Percentiles rank a stretch among this genome's conserved stretches.
These are phyloP conservation scores for Debaryomycetaceae sp. DNA, from an alignment of 1,139 yeast species.

Conservation along the genomic window DNA sequence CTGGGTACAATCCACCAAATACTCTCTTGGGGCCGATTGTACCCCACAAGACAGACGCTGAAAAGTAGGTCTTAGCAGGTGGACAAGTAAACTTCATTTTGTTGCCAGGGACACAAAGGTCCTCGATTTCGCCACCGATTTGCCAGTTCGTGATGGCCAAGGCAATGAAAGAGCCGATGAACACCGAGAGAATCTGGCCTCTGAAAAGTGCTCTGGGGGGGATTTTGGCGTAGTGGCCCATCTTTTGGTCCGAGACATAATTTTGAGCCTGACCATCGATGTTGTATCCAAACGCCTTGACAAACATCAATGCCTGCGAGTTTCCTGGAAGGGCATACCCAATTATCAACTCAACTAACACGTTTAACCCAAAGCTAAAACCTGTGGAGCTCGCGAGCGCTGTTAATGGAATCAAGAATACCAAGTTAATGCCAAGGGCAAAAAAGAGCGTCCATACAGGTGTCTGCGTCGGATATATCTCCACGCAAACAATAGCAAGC, in stretches of 20 bases:
- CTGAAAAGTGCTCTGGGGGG: conserved; percentile 62
- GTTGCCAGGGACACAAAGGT: conserved; percentile 38
- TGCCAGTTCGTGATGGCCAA: conserved; percentile 55
- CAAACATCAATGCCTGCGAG: conserved; percentile 51
- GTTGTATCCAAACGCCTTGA: conserved; percentile 53
- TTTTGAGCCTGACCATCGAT: conserved; percentile 54
- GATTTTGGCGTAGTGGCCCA: conserved; percentile 53
- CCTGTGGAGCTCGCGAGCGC: conserved; percentile 48
- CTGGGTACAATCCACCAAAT: conserved; percentile 46
- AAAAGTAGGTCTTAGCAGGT: conserved; percentile 42
- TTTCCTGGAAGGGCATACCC: conserved; percentile 60
- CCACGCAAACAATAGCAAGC: conserved; percentile 45
- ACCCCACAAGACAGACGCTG: conserved; percentile 56
- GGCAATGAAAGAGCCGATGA: conserved; percentile 42
- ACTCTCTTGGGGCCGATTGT: conserved; percentile 59
- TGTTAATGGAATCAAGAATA: conserved; percentile 49
- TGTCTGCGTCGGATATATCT: conserved; percentile 44
- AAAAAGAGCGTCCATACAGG: conserved; percentile 59
- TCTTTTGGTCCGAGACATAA: conserved; percentile 47
- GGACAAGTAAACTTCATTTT: conserved; percentile 45
- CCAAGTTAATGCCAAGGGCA: conserved; percentile 48
- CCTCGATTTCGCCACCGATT: conserved; percentile 28
- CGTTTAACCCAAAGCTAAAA: conserved; percentile 46
- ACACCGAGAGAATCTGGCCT: conserved; percentile 46
- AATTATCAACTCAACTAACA: conserved; percentile 51